Evolutionary conservation across 768 basidiomycete species (phyloP), one percentile per base, ranked within the genome.

Genomic region (Calocybe indica): DNA sequence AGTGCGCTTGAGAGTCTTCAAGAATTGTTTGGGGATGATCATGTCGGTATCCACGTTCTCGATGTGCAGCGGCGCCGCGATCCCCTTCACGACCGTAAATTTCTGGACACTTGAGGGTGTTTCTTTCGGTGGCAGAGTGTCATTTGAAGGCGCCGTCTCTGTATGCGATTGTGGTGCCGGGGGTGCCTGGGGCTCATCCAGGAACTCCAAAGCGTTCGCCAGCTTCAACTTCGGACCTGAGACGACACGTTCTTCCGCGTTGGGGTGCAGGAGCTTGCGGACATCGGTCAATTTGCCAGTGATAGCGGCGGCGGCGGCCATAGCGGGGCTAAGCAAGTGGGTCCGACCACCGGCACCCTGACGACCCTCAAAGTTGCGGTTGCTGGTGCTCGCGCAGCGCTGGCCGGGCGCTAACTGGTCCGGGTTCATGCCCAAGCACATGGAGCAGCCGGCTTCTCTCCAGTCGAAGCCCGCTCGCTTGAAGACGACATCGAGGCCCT

Each of bases 371-470:
- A 95, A 93, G 69, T 95, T 94, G 49, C 92, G 81, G 68, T 94
- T 93, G 57, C 88, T 91, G 34, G 92, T 94, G 55, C 88, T 91
- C 7, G 92, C 92, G 58, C 92, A 94, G 38, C 92, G 84, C 59
- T 85, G 77, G 10, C 86, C 83, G 2, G 90, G 88, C 12, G 78
- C 74, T 43, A 95, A 72, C 59, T 92, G 89, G 66, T 95, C 92
- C 9, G 91, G 88, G 66, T 95, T 95, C 92, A 95, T 95, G 37
- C 91, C 92, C 55, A 95, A 66, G 68, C 92, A 95, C 92, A 95
- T 95, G 11, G 92, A 95, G 62, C 92, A 95, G 32, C 92, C 92
- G 31, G 92, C 92, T 66, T 95, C 92, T 44, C 92, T 79, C 92
- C 92, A 94, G 59, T 95, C 92, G 59, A 93, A 95, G 31, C 92